Percentiles rank a stretch among this genome's conserved stretches.
Evolutionary conservation across 345 rosid species (phyloP).

Genomic region (Anastatica hierochuntica): DNA sequence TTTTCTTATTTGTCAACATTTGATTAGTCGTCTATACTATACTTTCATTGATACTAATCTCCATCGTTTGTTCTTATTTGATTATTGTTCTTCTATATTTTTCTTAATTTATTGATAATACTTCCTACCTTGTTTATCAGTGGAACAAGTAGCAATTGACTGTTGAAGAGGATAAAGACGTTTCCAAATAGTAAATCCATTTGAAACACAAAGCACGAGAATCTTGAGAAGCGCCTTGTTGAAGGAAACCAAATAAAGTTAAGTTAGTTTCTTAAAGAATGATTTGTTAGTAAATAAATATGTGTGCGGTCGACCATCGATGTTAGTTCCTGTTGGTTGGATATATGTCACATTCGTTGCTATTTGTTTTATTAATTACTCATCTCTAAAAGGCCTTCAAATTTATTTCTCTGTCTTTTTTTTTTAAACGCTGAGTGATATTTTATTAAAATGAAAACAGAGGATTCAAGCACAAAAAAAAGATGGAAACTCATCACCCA

Average conservation of each 20-base stretch:
- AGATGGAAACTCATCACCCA: no score
- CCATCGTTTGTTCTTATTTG: not conserved
- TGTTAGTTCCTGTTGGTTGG: constrained; percentile 11
- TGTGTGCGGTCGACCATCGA: constrained; percentile 9
- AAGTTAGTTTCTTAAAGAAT: constrained; percentile 6
- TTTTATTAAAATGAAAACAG: no score
- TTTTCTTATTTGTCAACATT: not conserved
- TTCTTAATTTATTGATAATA: not conserved
- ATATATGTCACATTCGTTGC: constrained; percentile 2
- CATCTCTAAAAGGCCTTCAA: no score
- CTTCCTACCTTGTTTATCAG: not conserved
- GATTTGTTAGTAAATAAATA: not conserved
- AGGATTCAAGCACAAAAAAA: no score
- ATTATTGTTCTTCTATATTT: not conserved
- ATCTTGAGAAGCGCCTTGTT: constrained; percentile 26
- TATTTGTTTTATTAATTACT: not conserved
- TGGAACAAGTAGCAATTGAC: not conserved
- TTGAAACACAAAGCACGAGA: constrained; percentile 24
- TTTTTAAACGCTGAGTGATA: no score
- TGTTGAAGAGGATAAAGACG: constrained; percentile 10
- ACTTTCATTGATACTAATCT: not conserved
- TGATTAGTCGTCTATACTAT: not conserved
- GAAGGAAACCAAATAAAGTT: constrained; percentile 14
- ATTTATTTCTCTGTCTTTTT: no score
- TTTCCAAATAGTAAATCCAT: constrained; percentile 5